Base-by-base conservation (phyloP, 768 basidiomycete genomes). In the Mycena maculata region DNA sequence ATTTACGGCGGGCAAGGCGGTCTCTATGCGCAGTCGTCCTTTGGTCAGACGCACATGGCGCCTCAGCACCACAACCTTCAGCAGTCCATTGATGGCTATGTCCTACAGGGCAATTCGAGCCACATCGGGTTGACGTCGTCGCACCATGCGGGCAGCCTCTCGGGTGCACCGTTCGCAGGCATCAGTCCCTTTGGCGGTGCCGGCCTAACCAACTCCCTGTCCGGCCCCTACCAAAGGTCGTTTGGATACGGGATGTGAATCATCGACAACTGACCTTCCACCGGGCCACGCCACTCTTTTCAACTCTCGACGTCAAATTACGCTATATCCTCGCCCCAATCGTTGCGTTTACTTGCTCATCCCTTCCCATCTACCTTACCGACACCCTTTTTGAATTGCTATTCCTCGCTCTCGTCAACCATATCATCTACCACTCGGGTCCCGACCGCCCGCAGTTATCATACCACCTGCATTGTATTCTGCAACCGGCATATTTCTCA, bases 161-260 rank as follows among this genome's bases (percentile, higher is more conserved):
- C 87, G 42, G 83, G 84, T 66, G 83, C 85, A 58, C 85, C 88
- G 25, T 87, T 85, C 70, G 76, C 80, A 61, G 80, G 76, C 71
- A 73, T 85, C 61, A 81, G 80, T 73, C 80, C 81, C 41, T 90
- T 88, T 74, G 85, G 85, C 73, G 87, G 85, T 73, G 82, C 83
- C 41, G 87, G 84, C 77, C 78, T 89, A 42, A 83, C 84, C 50
- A 79, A 76, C 48, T 81, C 87, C 42, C 81, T 90, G 73, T 87
- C 83, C 73, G 92, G 93, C 78, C 91, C 90, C 36, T 94, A 94
- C 83, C 91, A 92, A 81, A 83, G 88, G 75, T 82, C 88, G 69
- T 94, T 90, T 73, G 90, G 89, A 64, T 94, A 94, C 74, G 89
- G 91, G 75, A 92, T 93, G 91, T 94, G 86, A 89, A 80, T 57